A percentile compares a stretch with the other conserved stretches of the same genome.
Evolutionary conservation across 1,284 basidiomycete genomes (phyloP).

Genomic region (Abortiporus biennis): DNA sequence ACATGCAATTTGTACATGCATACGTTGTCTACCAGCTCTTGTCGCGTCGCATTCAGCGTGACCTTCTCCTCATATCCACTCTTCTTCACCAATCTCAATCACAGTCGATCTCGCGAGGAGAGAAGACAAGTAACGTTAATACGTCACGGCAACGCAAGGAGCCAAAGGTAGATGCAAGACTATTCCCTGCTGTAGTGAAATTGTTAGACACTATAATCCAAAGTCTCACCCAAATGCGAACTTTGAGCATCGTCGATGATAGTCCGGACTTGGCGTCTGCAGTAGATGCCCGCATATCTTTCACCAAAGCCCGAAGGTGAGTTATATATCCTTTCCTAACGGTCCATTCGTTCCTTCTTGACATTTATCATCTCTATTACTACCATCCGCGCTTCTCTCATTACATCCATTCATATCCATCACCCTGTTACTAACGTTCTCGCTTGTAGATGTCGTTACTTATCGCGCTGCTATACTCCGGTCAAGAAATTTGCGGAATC

Average conservation of each 20-base stretch:
- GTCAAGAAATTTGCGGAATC: constrained; percentile 69
- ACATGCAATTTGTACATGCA: constrained; percentile 79
- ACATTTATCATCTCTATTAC: not conserved
- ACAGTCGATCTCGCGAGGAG: constrained; percentile 20
- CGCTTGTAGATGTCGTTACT: constrained; percentile 54
- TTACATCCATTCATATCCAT: not conserved
- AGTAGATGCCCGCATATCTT: constrained; percentile 70
- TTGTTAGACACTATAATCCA: constrained; percentile 82
- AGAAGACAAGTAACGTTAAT: constrained; percentile 5
- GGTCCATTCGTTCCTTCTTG: constrained; percentile 5
- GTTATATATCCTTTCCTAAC: constrained; percentile 12
- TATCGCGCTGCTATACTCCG: constrained; percentile 64
- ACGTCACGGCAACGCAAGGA: constrained; percentile 14
- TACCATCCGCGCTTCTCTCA: not conserved
- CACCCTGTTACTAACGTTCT: not conserved
- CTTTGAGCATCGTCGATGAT: constrained; percentile 82
- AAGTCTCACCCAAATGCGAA: constrained; percentile 77
- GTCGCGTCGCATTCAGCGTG: constrained; percentile 81
- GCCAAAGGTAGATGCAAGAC: constrained; percentile 54
- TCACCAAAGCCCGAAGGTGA: constrained; percentile 70
- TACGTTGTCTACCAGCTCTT: constrained; percentile 86
- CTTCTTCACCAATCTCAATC: constrained; percentile 41
- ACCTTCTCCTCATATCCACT: constrained; percentile 74
- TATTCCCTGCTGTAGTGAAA: constrained; percentile 84
- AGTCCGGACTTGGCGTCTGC: constrained; percentile 74